Percentiles rank a stretch among this genome's conserved stretches.
Evolutionary conservation across 2,329 filamentous ascomycete genomes (phyloP).

Genomic region (Cladosporium colombiae): DNA sequence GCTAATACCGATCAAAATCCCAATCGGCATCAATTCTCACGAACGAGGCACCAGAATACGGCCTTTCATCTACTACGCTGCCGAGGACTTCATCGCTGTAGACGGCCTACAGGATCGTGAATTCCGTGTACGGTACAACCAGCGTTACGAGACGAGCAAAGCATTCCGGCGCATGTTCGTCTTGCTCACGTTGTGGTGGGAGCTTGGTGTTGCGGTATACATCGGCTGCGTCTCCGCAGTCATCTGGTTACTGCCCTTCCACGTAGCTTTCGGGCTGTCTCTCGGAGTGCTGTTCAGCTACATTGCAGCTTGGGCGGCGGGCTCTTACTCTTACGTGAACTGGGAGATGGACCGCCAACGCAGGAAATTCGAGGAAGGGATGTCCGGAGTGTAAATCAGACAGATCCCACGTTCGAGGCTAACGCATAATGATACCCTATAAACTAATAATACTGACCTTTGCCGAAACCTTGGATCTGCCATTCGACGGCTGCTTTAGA

Average conservation of each 20-base stretch:
- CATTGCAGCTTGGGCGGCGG: constrained; percentile 32
- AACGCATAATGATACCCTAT: background rate
- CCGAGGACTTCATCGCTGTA: constrained; percentile 38
- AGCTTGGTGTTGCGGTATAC: constrained; percentile 33
- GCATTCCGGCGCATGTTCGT: constrained; percentile 35
- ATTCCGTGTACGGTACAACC: constrained; percentile 36
- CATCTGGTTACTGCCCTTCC: constrained; percentile 36
- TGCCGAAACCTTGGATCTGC: background rate
- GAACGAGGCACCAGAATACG: constrained; percentile 30
- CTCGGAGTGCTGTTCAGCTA: constrained; percentile 35
- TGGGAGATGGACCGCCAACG: constrained; percentile 35
- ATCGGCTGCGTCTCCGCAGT: constrained; percentile 34
- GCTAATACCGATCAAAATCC: constrained; percentile 34
- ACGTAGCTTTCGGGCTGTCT: constrained; percentile 34
- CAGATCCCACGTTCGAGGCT: background rate
- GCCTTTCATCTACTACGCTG: constrained; percentile 38
- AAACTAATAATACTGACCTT: background rate
- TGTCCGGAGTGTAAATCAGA: background rate
- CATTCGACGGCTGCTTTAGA: background rate
- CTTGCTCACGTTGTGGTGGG: constrained; percentile 34
- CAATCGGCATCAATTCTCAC: constrained; percentile 37
- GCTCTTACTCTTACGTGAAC: constrained; percentile 28
- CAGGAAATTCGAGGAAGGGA: constrained; percentile 31
- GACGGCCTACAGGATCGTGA: constrained; percentile 37
- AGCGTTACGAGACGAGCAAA: constrained; percentile 34